Percentiles rank a stretch among this genome's conserved stretches.
These are phyloP conservation scores for Aspergillus nidulans DNA, from an alignment of 495 filamentous ascomycete species.

Conservation along the genomic window DNA sequence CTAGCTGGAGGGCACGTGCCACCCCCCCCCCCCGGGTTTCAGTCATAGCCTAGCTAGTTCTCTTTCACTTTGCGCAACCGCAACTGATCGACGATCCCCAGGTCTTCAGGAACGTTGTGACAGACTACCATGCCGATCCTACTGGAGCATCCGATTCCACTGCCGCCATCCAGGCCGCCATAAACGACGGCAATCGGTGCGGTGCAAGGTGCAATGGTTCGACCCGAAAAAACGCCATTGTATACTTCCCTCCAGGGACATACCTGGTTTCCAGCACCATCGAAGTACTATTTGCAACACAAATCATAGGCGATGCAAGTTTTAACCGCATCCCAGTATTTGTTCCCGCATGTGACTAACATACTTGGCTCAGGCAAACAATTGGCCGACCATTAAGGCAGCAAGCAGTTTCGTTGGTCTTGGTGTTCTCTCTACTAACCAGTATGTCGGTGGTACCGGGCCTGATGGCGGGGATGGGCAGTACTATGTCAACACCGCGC, in stretches of 20 bases:
- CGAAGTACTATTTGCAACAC: conserved; percentile 48
- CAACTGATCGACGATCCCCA: not conserved
- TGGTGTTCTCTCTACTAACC: conserved; percentile 4
- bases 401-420: conserved; percentile 9
- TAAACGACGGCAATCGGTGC: conserved; percentile 44
- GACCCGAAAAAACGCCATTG: conserved; percentile 48
- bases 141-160: conserved; percentile 24
- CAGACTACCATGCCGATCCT: conserved; percentile 4
- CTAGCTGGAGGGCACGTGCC: not conserved
- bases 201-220: conserved; percentile 31
- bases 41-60: not conserved
- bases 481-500: conserved; percentile 12
- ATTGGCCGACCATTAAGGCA: conserved; percentile 16
- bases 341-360: not conserved
- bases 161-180: conserved; percentile 52
- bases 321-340: not conserved
- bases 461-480: conserved; percentile 5
- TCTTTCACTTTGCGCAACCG: not conserved
- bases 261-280: conserved; percentile 50
- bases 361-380: conserved; percentile 16
- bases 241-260: conserved; percentile 57
- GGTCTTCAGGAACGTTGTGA: conserved; percentile 8
- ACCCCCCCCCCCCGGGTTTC: not conserved
- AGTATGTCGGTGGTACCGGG: conserved; percentile 8
- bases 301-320: conserved; percentile 56